Conservation (phyloP, 2,329 filamentous ascomycete species). For the Arthroderma sp. region DNA sequence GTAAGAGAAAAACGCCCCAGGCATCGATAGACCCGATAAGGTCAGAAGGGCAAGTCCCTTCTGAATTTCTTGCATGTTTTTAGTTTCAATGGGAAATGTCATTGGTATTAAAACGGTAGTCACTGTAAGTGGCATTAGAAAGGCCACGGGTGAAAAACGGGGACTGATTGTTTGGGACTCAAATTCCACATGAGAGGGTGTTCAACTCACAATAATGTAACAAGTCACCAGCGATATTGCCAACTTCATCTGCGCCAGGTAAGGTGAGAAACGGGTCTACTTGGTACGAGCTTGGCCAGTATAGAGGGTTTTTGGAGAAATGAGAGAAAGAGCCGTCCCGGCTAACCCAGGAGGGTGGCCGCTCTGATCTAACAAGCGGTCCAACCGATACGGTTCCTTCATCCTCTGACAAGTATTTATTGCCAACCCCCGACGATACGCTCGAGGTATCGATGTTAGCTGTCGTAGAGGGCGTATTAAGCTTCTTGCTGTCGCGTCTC, state of each 20-base stretch:
- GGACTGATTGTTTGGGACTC: neutral
- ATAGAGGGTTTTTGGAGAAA: neutral
- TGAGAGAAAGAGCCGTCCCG: neutral
- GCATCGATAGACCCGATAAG: constrained; percentile 21
- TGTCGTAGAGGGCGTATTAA: neutral
- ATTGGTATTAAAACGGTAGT: constrained; percentile 25
- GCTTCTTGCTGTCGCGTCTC: constrained; percentile 15
- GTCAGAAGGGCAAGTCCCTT: constrained; percentile 20
- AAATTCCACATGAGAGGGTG: neutral
- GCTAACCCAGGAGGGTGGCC: constrained; percentile 5
- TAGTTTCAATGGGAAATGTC: constrained; percentile 25
- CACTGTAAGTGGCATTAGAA: constrained; percentile 12
- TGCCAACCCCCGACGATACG: neutral
- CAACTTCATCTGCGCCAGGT: constrained; percentile 2
- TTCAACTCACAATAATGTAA: constrained; percentile 5
- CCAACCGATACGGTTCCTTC: neutral
- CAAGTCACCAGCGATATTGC: neutral
- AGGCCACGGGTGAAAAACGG: neutral
- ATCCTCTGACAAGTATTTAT: neutral
- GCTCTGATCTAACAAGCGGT: neutral
- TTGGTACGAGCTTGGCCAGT: neutral
- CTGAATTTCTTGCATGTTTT: constrained; percentile 11
- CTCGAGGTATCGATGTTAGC: neutral
- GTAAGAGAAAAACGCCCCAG: constrained; percentile 26
- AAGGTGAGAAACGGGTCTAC: constrained; percentile 5